Conservation (phyloP, 2,329 filamentous ascomycete species). For the Madurella mycetomatis region DNA sequence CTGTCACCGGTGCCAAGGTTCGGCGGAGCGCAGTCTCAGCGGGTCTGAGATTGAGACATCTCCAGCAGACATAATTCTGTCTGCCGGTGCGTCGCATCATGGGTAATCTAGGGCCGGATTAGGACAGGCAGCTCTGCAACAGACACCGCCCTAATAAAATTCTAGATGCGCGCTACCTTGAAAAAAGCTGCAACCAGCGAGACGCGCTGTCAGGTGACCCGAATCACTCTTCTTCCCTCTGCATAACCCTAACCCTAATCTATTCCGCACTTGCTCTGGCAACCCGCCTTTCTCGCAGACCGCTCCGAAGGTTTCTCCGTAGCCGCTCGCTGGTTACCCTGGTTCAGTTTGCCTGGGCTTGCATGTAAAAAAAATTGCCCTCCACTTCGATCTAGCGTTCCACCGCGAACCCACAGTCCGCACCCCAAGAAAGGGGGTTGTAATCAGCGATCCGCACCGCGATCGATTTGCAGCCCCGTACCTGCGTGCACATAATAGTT, state of each 20-base stretch:
- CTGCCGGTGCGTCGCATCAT: constrained; percentile 23
- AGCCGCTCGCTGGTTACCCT: too few species aligned
- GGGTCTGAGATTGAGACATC: constrained; percentile 20
- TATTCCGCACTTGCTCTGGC: not conserved
- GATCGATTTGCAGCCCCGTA: constrained; percentile 1
- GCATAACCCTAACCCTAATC: constrained; percentile 17
- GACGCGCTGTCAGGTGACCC: constrained; percentile 21
- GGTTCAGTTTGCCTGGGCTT: too few species aligned
- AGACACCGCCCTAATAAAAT: constrained; percentile 2
- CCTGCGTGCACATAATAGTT: too few species aligned
- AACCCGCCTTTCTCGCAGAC: too few species aligned
- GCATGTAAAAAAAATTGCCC: too few species aligned
- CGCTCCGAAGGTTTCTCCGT: too few species aligned
- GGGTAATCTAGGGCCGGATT: not conserved
- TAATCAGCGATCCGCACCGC: not conserved
- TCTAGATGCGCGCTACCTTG: constrained; percentile 8
- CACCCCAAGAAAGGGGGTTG: not conserved
- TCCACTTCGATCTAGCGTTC: too few species aligned
- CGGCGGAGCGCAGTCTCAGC: constrained; percentile 7
- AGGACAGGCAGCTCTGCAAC: not conserved
- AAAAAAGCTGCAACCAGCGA: not conserved
- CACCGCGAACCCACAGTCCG: not conserved
- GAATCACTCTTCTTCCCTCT: not conserved
- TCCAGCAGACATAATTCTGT: constrained; percentile 27
- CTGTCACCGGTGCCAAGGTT: not conserved